A percentile compares a stretch with the other conserved stretches of the same genome.
Evolutionary conservation across 768 basidiomycete species (phyloP).

Genomic region (Hygrophorus pudorinus): DNA sequence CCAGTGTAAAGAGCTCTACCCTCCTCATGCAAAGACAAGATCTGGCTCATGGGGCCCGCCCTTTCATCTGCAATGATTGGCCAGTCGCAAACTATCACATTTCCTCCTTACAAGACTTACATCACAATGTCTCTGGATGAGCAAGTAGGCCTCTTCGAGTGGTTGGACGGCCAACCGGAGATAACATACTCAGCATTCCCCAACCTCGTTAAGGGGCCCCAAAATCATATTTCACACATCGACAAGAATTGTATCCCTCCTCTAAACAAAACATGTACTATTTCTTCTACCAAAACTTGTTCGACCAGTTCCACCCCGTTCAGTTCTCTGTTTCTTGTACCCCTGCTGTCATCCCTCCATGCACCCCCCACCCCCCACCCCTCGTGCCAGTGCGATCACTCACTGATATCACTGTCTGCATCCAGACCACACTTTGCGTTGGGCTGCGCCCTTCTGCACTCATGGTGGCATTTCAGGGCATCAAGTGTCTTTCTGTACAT

Average conservation of each 20-base stretch:
- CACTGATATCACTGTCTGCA: too few species aligned
- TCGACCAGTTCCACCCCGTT: slow-evolving; percentile 13
- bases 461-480: slow-evolving; percentile 24
- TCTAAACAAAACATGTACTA: slow-evolving; percentile 6
- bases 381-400: too few species aligned
- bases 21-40: too few species aligned
- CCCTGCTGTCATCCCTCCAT: slow-evolving; percentile 28
- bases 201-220: slow-evolving; percentile 14
- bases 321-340: slow-evolving; percentile 27
- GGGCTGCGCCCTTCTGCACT: slow-evolving; percentile 35
- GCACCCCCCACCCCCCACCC: too few species aligned
- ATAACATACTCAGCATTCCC: slow-evolving; percentile 17
- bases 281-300: slow-evolving; percentile 5
- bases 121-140: too few species aligned
- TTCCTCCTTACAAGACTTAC: slow-evolving; percentile 32
- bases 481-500: slow-evolving; percentile 22
- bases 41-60: too few species aligned
- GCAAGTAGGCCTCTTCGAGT: slow-evolving; percentile 7
- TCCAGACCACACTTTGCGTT: slow-evolving; percentile 34
- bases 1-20: too few species aligned
- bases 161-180: slow-evolving; percentile 16
- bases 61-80: too few species aligned
- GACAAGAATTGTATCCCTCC: slow-evolving; percentile 4
- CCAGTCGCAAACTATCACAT: too few species aligned
- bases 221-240: slow-evolving; percentile 7